Evolutionary conservation across 768 basidiomycete species (phyloP).

Genomic region (Gautieria morchelliformis): DNA sequence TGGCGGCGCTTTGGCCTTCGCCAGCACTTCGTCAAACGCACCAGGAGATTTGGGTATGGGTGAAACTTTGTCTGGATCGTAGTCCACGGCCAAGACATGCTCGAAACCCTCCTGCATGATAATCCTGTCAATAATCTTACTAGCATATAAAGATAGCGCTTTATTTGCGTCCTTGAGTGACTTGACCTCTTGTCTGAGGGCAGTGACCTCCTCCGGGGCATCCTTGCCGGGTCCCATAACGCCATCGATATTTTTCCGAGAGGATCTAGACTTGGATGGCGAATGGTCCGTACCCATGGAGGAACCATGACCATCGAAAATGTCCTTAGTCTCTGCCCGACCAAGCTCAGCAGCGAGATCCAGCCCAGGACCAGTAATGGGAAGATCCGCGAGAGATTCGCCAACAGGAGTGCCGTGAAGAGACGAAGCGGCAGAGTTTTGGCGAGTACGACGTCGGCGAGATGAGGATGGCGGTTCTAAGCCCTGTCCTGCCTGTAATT

Average conservation of each 20-base stretch:
- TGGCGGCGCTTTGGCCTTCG: constrained; percentile 7
- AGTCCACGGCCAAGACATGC: constrained; percentile 91
- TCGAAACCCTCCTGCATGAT: constrained; percentile 96
- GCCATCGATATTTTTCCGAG: constrained; percentile 16
- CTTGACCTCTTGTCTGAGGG: constrained; percentile 81
- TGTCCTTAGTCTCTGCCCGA: constrained; percentile 83
- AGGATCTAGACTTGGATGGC: not conserved
- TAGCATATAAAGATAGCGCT: constrained; percentile 88
- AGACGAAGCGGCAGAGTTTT: constrained; percentile 32
- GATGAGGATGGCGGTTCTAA: constrained; percentile 23
- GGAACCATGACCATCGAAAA: constrained; percentile 40
- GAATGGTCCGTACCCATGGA: constrained; percentile 39
- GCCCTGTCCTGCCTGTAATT: constrained; percentile 18
- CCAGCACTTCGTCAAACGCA: constrained; percentile 6
- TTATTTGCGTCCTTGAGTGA: constrained; percentile 93
- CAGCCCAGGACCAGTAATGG: constrained; percentile 81
- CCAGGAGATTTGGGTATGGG: constrained; percentile 31
- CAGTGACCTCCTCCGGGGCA: constrained; percentile 53
- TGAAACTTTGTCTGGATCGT: constrained; percentile 38
- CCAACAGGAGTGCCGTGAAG: constrained; percentile 37
- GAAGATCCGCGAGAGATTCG: constrained; percentile 78
- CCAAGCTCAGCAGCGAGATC: constrained; percentile 89
- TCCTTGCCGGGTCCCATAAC: constrained; percentile 22
- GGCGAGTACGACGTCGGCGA: constrained; percentile 2
- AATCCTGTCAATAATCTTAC: constrained; percentile 96